Percentiles rank a stretch among this genome's conserved stretches.
phyloP scores from a whole-genome alignment of 2,329 filamentous ascomycete genomes.

The Ophiosphaerella narmari region DNA sequence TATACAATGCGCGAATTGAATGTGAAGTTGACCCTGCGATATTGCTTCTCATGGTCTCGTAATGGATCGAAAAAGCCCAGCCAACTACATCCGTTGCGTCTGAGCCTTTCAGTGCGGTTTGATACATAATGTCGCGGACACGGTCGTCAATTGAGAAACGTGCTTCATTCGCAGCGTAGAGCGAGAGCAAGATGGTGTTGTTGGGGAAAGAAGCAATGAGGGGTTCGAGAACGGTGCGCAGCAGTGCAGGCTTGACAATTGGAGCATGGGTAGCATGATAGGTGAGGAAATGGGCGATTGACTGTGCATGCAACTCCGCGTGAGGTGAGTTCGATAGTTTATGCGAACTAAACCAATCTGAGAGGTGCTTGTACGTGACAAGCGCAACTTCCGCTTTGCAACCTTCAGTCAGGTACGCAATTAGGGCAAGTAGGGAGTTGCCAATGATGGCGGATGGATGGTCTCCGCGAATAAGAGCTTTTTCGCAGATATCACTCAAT shows the following conservation, averaged over 20 bases:
- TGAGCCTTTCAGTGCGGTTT: conserved; percentile 39
- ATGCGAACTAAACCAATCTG: conserved; percentile 28
- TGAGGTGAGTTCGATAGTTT: conserved; percentile 27
- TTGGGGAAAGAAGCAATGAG: conserved; percentile 70
- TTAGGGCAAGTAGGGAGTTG: conserved; percentile 66
- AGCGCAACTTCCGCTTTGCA: conserved; percentile 45
- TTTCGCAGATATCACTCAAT: conserved; percentile 51
- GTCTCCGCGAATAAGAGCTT: conserved; percentile 55
- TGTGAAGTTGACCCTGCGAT: conserved; percentile 53
- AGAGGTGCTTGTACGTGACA: conserved; percentile 38
- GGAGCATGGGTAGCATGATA: conserved; percentile 66
- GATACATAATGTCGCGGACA: conserved; percentile 67
- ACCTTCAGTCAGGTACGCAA: conserved; percentile 66
- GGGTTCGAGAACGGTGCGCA: conserved; percentile 65
- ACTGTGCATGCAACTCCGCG: conserved; percentile 72
- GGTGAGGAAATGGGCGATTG: conserved; percentile 67
- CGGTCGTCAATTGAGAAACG: conserved; percentile 76
- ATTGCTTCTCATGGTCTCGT: conserved; percentile 55
- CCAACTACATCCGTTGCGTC: conserved; percentile 49
- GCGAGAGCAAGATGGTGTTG: conserved; percentile 75
- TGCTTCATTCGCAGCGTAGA: conserved; percentile 75
- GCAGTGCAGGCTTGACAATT: conserved; percentile 68
- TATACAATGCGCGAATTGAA: conserved; percentile 60
- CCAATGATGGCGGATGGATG: conserved; percentile 55
- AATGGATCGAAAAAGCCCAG: conserved; percentile 60